Conservation (phyloP, 106 monocot species). For the Posidonia australis region DNA sequence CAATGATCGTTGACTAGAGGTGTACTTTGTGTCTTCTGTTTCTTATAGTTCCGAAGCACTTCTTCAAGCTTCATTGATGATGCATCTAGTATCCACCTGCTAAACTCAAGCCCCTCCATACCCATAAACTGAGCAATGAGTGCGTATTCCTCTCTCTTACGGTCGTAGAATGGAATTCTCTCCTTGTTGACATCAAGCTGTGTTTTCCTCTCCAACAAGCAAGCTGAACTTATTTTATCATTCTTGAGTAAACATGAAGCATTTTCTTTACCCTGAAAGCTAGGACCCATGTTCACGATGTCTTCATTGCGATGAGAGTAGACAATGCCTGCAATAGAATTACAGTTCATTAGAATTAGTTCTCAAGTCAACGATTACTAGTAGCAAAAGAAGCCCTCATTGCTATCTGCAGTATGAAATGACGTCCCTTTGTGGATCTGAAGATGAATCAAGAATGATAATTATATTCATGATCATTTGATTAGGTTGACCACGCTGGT, state of each 20-base stretch:
- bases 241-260: not conserved
- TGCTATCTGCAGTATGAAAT: too few relatives aligned
- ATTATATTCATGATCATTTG: too few relatives aligned
- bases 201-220: not conserved
- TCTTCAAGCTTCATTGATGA: slow-evolving; percentile 36
- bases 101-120: slow-evolving; percentile 65
- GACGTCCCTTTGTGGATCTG: too few relatives aligned
- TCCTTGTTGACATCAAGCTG: not conserved
- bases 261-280: slow-evolving; percentile 8
- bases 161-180: slow-evolving; percentile 7
- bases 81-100: slow-evolving; percentile 71
- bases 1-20: not conserved
- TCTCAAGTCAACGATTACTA: not conserved
- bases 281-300: slow-evolving; percentile 53
- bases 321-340: slow-evolving; percentile 45
- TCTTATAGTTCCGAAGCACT: slow-evolving; percentile 55
- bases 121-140: slow-evolving; percentile 41
- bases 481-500: too few relatives aligned
- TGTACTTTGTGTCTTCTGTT: slow-evolving; percentile 8
- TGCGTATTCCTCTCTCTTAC: slow-evolving; percentile 40
- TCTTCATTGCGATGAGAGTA: slow-evolving; percentile 91
- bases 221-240: not conserved
- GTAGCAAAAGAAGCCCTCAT: not conserved
- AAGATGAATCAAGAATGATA: too few relatives aligned
- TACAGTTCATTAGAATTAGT: not conserved